Conservation (phyloP, 2,329 filamentous ascomycete genomes). For the Periconia sp. region DNA sequence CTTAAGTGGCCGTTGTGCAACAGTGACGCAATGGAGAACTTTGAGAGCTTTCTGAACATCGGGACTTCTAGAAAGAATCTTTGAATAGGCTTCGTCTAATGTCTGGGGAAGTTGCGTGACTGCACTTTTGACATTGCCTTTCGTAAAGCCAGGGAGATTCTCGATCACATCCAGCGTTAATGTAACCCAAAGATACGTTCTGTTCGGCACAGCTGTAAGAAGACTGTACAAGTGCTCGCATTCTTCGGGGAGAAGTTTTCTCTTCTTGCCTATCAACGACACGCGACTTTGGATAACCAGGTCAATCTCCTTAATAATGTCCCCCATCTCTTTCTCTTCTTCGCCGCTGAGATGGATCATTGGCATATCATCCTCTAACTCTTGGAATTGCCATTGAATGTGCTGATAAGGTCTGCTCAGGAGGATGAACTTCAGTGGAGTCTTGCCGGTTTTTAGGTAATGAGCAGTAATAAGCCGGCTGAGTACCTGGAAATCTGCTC, state of each 20-base stretch:
- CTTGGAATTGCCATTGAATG: constrained; percentile 18
- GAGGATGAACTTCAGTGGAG: constrained; percentile 35
- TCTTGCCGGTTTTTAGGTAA: background rate
- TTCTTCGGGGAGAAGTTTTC: background rate
- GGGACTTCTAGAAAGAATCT: constrained; percentile 34
- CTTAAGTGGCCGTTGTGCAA: constrained; percentile 9
- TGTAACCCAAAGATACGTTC: constrained; percentile 47
- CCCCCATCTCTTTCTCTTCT: constrained; percentile 24
- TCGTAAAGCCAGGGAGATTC: constrained; percentile 4
- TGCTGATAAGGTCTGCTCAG: constrained; percentile 35
- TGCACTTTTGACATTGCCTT: constrained; percentile 1
- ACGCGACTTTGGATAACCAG: constrained; percentile 30
- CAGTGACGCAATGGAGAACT: constrained; percentile 7
- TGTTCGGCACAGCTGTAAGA: constrained; percentile 32
- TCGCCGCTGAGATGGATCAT: constrained; percentile 21
- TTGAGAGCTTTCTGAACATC: constrained; percentile 26
- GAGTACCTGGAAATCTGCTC: constrained; percentile 5
- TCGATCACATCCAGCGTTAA: constrained; percentile 38
- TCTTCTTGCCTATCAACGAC: constrained; percentile 1
- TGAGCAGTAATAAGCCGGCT: constrained; percentile 11
- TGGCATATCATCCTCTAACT: constrained; percentile 3
- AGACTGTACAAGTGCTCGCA: constrained; percentile 15
- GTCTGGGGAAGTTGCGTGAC: constrained; percentile 15
- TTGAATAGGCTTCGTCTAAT: constrained; percentile 36
- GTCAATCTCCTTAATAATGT: constrained; percentile 37